Evolutionary conservation across 495 filamentous ascomycete species (phyloP), one percentile per base, ranked within the genome.

Genomic region (Darksidea phi): DNA sequence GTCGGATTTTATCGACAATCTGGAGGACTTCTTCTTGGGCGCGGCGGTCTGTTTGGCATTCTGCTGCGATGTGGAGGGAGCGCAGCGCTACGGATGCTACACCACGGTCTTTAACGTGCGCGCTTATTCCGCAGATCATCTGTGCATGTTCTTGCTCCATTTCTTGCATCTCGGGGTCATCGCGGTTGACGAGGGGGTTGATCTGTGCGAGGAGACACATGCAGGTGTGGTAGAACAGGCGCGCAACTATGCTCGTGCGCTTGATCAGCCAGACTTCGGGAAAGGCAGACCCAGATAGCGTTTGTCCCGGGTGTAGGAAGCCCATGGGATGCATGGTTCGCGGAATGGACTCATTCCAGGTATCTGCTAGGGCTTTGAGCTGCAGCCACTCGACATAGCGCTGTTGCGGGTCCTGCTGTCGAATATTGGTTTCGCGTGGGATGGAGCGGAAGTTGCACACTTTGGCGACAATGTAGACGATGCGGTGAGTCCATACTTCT

Each of bases 241-340:
- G 84, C 10, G 87, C 91, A 41, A 96, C 80, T 32, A 91, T 84
- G 4, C 89, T 85, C 7, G 88, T 82, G 41, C 89, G 82, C 71
- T 94, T 93, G 62, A 91, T 84, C 23, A 96, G 79, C 90, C 90
- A 96, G 45, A 96, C 83, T 64, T 93, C 85, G 10, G 94, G 93
- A 67, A 98, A 98, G 0, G 80, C 72, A 2, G 90, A 95, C 59
- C 86, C 85, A 5, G 79, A 78, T 26, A 75, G 78, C 2, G 86
- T 86, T 64, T 88, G 86, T 64, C 83, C 83, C 17, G 88, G 80
- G 54, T 86, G 80, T 6, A 92, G 72, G 70, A 88, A 88, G 6
- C 86, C 88, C 68, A 96, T 82, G 7, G 91, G 90, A 64, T 87
- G 86, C 91, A 98, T 95, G 4, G 88, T 90, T 21, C 87, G 78